A percentile compares a stretch with the other conserved stretches of the same genome.
Evolutionary conservation across 108 stramenopile species (phyloP).

Genomic region (Skeletonema menzelii): DNA sequence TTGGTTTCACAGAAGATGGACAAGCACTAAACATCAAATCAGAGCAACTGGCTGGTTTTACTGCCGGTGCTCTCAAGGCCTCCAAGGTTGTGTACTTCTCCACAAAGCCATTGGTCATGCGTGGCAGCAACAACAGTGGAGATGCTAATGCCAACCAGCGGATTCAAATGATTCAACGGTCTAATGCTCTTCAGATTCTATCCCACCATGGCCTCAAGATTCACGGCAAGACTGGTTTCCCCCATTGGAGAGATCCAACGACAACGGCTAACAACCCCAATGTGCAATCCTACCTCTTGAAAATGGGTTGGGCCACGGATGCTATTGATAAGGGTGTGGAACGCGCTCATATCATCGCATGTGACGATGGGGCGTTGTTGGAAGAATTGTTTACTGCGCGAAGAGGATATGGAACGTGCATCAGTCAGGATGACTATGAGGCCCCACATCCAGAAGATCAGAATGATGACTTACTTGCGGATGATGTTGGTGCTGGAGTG

Average conservation of each 20-base stretch:
- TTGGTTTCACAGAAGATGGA: slow-evolving; percentile 51
- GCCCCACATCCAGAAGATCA: slow-evolving; percentile 46
- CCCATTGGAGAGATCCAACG: slow-evolving; percentile 21
- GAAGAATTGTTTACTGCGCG: slow-evolving; percentile 64
- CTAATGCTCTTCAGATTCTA: slow-evolving; percentile 34
- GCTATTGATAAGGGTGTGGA: slow-evolving; percentile 61
- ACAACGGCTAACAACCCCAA: slow-evolving; percentile 3
- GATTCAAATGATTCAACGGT: slow-evolving; percentile 49
- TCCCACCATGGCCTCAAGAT: slow-evolving; percentile 37
- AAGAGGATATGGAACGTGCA: slow-evolving; percentile 60
- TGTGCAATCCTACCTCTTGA: slow-evolving; percentile 43
- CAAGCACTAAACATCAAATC: slow-evolving; percentile 60
- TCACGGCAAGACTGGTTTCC: slow-evolving; percentile 40
- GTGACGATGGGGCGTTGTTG: slow-evolving; percentile 60
- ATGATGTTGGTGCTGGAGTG: slow-evolving; percentile 20
- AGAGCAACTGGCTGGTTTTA: slow-evolving; percentile 53
- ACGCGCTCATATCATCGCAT: slow-evolving; percentile 64
- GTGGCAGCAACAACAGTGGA: slow-evolving; percentile 16
- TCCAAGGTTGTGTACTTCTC: slow-evolving; percentile 65
- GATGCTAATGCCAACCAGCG: slow-evolving; percentile 40
- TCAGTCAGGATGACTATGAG: slow-evolving; percentile 56
- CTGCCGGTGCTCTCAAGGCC: slow-evolving; percentile 52
- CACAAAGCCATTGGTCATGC: slow-evolving; percentile 47
- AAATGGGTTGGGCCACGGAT: slow-evolving; percentile 65
- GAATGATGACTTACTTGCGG: slow-evolving; percentile 45